Evolutionary conservation across 192 early-diverging fungal genomes (phyloP).

Genomic region (Coemansia sp.): DNA sequence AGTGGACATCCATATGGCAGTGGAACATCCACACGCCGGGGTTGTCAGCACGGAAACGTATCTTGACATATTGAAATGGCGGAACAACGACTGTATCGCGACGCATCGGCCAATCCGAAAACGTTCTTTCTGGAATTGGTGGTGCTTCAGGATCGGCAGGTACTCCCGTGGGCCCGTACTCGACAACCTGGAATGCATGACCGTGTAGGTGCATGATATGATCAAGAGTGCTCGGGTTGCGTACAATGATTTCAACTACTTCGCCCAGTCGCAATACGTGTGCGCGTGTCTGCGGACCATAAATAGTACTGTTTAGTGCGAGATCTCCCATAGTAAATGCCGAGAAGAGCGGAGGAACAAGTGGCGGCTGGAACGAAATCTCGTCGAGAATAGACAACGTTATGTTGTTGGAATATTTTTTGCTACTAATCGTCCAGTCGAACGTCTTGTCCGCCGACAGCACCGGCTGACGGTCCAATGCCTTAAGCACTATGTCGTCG

Average conservation of each 20-base stretch:
- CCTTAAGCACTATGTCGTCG: conserved; percentile 17
- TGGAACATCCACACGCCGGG: conserved; percentile 83
- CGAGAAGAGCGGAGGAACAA: not conserved
- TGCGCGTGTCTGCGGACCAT: conserved; percentile 61
- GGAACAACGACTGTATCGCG: conserved; percentile 67
- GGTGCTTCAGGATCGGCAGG: conserved; percentile 33
- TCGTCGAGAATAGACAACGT: not conserved
- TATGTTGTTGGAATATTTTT: not conserved
- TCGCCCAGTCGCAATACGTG: conserved; percentile 10
- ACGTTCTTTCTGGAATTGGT: conserved; percentile 63
- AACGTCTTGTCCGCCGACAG: conserved; percentile 7
- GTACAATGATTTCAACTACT: conserved; percentile 60
- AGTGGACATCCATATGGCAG: conserved; percentile 62
- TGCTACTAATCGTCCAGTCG: not conserved
- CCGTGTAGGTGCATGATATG: conserved; percentile 83
- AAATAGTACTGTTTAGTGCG: conserved; percentile 1
- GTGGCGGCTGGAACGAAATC: not conserved
- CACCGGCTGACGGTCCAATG: not conserved
- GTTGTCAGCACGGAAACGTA: conserved; percentile 75
- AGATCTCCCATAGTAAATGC: not conserved
- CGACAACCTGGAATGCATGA: conserved; percentile 72
- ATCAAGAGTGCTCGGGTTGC: conserved; percentile 68
- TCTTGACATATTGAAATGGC: conserved; percentile 55
- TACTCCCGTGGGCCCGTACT: conserved; percentile 47
- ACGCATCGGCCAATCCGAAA: conserved; percentile 57